Evolutionary conservation across 257 asterid genomes (phyloP), one percentile per base, ranked within the genome.

Genomic region (Solanum piurae): DNA sequence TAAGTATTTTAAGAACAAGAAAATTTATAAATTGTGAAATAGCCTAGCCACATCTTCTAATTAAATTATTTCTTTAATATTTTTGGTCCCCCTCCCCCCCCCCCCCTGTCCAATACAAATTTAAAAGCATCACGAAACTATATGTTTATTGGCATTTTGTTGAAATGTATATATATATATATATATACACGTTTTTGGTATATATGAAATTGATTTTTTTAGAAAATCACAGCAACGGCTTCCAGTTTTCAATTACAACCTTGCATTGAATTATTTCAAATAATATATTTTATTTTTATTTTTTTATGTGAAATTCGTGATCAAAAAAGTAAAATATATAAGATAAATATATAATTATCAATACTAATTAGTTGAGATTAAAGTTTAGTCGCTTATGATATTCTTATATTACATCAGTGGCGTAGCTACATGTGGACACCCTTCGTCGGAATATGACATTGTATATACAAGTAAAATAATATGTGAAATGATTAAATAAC

Each of bases 401-500:
- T 58, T 18, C 11, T 3, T 58, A 21, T 4, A 21, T 21, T 23
- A 8, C 5, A 58, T 58, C 27, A 5, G 8, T 49, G 58, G 20
- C 2, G 20, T 12, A 46, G 20, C 6, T 46, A 46, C 18, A 46
- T 46, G 20, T 46, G 20, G 55, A 46, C 1, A 13, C 2, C 6
- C 6, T 46, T 13, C 1, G 20, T 13, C 20, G 2, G 3, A 13
- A 46, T 46, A 46, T 13, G 13, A 46, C 13, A 46, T 46, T 5
- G 0, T 44, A 44, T 44, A 44, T 12, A 12, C 0, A 44, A 1
- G 5, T 44, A 44, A 44, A 12, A 4, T 12, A 0, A 44, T 44
- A 4, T 0, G 4, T 2, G 0, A 11, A 44, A 44, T 44, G 0
- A 12, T 44, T 4, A 44, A 44, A 44, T 44, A 0, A 44, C 0